Evolutionary conservation across 768 basidiomycete species (phyloP).

Genomic region (Rubroboletus satanas): DNA sequence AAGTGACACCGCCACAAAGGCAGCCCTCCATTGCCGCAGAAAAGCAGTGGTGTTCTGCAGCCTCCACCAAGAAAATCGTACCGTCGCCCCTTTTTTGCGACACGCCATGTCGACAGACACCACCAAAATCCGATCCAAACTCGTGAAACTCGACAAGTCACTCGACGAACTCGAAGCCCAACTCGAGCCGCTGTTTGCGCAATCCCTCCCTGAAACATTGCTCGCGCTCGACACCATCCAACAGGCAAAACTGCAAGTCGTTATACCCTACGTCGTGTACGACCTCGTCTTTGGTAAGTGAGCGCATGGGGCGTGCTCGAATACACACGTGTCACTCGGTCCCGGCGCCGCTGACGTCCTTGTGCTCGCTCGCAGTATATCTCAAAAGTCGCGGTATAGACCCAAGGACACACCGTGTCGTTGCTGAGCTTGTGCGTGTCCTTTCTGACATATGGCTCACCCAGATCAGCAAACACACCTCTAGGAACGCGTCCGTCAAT

Average conservation of each 20-base stretch:
- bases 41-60: not conserved
- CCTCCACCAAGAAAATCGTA: not conserved
- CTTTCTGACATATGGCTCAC: not conserved
- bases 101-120: slow-evolving; percentile 35
- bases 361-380: slow-evolving; percentile 51
- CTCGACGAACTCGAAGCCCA: slow-evolving; percentile 66
- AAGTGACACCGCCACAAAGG: slow-evolving; percentile 8
- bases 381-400: slow-evolving; percentile 77
- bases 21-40: too few relatives aligned
- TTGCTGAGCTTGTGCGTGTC: slow-evolving; percentile 47
- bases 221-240: slow-evolving; percentile 66
- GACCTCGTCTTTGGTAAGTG: slow-evolving; percentile 80
- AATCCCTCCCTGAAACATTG: slow-evolving; percentile 64
- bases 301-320: too few relatives aligned
- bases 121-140: slow-evolving; percentile 34
- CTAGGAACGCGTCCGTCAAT: slow-evolving; percentile 71
- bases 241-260: slow-evolving; percentile 77
- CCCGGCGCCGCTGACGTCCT: not conserved
- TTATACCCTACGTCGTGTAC: slow-evolving; percentile 78
- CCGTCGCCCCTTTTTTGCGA: not conserved
- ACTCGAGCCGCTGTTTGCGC: slow-evolving; percentile 63
- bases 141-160: slow-evolving; percentile 50
- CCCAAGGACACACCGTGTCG: slow-evolving; percentile 72
- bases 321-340: not conserved
- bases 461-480: not conserved